phyloP scores from a whole-genome alignment of 2,329 filamentous ascomycete genomes.

The Pseudocercospora fuligena region DNA sequence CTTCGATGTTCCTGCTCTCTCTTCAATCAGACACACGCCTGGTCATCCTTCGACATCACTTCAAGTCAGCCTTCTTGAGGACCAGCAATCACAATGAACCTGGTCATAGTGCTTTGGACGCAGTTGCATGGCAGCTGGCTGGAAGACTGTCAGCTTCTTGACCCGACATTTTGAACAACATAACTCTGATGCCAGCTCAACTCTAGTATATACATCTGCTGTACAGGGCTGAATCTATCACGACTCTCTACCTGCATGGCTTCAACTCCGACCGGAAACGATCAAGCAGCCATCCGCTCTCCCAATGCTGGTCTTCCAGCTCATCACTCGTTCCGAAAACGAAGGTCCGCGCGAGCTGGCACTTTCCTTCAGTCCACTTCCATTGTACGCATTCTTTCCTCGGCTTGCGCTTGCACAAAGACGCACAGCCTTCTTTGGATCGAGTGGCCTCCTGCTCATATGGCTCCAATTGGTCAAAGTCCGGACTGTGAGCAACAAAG shows the following conservation, averaged over 20 bases:
- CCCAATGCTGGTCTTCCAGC: constrained; percentile 7
- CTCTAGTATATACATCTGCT: not conserved
- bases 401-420: constrained; percentile 6
- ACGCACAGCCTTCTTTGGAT: constrained; percentile 5
- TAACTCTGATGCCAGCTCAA: not conserved
- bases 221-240: not conserved
- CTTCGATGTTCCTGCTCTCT: too few relatives aligned
- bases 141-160: too few relatives aligned
- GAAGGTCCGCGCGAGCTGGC: constrained; percentile 1
- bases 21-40: too few relatives aligned
- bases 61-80: too few relatives aligned
- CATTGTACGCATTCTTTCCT: constrained; percentile 20
- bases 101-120: too few relatives aligned
- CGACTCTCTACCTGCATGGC: not conserved
- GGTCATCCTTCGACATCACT: too few relatives aligned
- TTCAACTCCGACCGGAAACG: not conserved
- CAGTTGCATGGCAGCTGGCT: too few relatives aligned
- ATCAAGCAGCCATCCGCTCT: constrained; percentile 3
- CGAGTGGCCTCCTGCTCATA: constrained; percentile 6
- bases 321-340: not conserved
- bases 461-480: not conserved
- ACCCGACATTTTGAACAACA: not conserved
- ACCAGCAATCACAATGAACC: too few relatives aligned
- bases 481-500: not conserved
- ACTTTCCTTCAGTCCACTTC: constrained; percentile 17